Evolutionary conservation across 352 stramenopile genomes (phyloP), one percentile per base, ranked within the genome.

Genomic region (Phytophthora capsici): DNA sequence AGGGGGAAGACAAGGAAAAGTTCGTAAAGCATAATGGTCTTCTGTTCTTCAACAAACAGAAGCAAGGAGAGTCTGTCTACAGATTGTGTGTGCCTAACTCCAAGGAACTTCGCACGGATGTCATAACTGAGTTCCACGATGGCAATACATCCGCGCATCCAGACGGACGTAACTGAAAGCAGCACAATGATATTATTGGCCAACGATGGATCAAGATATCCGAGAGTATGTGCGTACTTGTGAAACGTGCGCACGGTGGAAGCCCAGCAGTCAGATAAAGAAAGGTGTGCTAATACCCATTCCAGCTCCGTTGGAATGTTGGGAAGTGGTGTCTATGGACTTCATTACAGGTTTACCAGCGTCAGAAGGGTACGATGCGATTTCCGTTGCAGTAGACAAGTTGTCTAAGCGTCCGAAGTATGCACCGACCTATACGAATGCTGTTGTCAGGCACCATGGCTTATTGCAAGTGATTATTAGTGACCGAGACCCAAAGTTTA

Each of bases 321-420:
- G 62, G 66, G 22, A 68, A 36, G 48, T 65, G 1, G 64, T 73
- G 13, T 66, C 52, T 1, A 68, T 73, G 23, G 66, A 78, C 45
- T 79, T 71, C 14, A 71, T 73, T 37, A 73, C 66, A 1, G 71
- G 57, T 25, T 52, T 77, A 40, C 53, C 61, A 9, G 54, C 17
- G 5, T 77, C 53, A 17, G 57, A 70, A 13, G 66, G 47, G 0
- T 64, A 51, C 34, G 56, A 75, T 61, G 57, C 23, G 28, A 76
- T 66, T 49, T 64, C n/a, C 19, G 54, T 52, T 10, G 51, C 37
- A 14, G 64, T 77, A 4, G 63, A 77, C 46, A 66, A 68, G 17
- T 12, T 67, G 12, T 69, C 63, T n/a, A 68, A 77, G 26, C 63
- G 63, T 17, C 22, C 57, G 23, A 72, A 66, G 37, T 72, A 72